A percentile compares a stretch with the other conserved stretches of the same genome.
Conservation (phyloP, 2,329 filamentous ascomycete species). For the Cadophora gregata region DNA sequence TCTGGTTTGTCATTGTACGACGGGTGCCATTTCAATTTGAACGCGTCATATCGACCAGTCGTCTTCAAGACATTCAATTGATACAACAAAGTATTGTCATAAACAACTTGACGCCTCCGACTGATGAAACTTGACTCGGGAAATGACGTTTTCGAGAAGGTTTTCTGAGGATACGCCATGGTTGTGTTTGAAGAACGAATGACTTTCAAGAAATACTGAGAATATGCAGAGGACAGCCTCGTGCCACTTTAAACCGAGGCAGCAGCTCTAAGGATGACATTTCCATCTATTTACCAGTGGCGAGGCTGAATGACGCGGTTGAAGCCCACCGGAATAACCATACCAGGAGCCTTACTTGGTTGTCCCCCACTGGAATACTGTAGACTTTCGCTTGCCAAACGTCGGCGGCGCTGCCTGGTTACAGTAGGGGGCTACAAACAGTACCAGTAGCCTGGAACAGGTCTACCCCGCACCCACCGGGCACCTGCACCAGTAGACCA, state of each 20-base stretch:
- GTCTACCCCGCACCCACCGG: slow-evolving; percentile 8
- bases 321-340: background rate
- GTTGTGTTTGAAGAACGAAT: background rate
- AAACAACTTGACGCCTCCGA: slow-evolving; percentile 48
- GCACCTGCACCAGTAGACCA: background rate
- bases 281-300: background rate
- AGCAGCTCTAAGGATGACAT: background rate
- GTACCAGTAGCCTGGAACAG: background rate
- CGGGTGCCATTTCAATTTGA: slow-evolving; percentile 62
- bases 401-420: background rate
- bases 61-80: slow-evolving; percentile 59
- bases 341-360: background rate
- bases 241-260: slow-evolving; percentile 13
- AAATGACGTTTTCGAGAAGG: slow-evolving; percentile 47
- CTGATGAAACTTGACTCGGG: slow-evolving; percentile 44
- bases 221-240: slow-evolving; percentile 15
- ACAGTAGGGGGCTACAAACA: background rate
- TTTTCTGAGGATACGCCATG: slow-evolving; percentile 52
- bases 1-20: slow-evolving; percentile 56
- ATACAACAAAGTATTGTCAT: slow-evolving; percentile 53
- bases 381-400: slow-evolving; percentile 1
- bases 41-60: slow-evolving; percentile 63
- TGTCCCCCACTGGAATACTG: slow-evolving; percentile 1
- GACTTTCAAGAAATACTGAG: background rate
- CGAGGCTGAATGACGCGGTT: background rate